A percentile compares a stretch with the other conserved stretches of the same genome.
Conservation (phyloP, 169 alveolate genomes). For the Plasmodium falciparum region DNA sequence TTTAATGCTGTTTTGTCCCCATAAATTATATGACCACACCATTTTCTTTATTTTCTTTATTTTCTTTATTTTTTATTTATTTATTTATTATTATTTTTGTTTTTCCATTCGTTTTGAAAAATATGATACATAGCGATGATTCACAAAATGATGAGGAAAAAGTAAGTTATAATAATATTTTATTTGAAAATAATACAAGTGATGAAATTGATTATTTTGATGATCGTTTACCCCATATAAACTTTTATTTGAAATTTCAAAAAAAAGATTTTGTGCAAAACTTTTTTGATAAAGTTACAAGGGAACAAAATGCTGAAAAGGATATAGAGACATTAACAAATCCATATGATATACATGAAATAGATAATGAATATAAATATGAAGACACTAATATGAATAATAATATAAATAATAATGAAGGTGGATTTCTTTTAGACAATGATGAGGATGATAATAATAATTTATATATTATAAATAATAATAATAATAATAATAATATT, state of each 20-base stretch:
- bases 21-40: too few species aligned
- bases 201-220: conserved; percentile 51
- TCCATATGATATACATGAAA: too few species aligned
- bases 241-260: conserved; percentile 65
- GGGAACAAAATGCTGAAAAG: not conserved
- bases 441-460: not conserved
- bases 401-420: not conserved
- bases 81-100: not conserved
- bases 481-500: not conserved
- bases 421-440: conserved; percentile 5
- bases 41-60: too few species aligned
- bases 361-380: not conserved
- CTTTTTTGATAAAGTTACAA: conserved; percentile 19
- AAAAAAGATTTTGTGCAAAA: conserved; percentile 31
- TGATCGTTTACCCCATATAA: conserved; percentile 62
- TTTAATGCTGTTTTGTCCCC: too few species aligned
- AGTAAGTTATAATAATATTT: conserved; percentile 31
- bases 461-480: not conserved
- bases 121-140: conserved; percentile 38
- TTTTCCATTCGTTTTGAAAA: not conserved
- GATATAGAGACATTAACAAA: not conserved
- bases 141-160: conserved; percentile 47
- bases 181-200: conserved; percentile 23
- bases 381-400: not conserved
- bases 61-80: not conserved